Evolutionary conservation across 2,329 filamentous ascomycete genomes (phyloP).

Genomic region (Pseudocercospora ulei): DNA sequence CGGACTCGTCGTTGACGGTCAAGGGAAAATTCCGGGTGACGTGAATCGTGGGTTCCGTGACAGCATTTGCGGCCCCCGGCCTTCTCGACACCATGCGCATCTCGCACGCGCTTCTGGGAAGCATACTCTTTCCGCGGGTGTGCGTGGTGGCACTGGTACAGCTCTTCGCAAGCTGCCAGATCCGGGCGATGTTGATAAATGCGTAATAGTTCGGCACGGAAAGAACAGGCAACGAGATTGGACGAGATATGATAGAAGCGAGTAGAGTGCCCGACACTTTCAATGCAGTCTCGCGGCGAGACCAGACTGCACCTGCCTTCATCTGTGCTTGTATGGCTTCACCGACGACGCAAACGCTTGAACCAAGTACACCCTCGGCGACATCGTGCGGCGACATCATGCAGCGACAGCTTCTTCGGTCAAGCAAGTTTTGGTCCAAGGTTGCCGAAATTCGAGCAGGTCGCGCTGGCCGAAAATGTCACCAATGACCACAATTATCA

Average conservation of each 20-base stretch:
- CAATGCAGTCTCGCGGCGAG: too few relatives aligned
- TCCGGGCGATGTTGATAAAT: conserved; percentile 34
- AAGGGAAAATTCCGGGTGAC: conserved; percentile 41
- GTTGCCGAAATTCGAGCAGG: conserved; percentile 58
- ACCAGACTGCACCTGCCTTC: too few relatives aligned
- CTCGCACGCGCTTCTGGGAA: conserved; percentile 40
- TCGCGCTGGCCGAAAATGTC: conserved; percentile 87
- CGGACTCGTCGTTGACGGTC: conserved; percentile 44
- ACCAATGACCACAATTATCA: conserved; percentile 79
- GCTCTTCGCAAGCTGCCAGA: conserved; percentile 42
- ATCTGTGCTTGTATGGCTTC: too few relatives aligned
- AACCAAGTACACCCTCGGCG: neutral
- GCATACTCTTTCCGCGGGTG: conserved; percentile 54
- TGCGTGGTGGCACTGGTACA: conserved; percentile 52
- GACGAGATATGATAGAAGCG: neutral
- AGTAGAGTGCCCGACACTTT: conserved; percentile 6
- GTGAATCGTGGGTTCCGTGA: conserved; percentile 39
- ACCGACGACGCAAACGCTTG: too few relatives aligned
- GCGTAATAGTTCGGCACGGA: conserved; percentile 20
- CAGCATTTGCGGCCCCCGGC: conserved; percentile 45
- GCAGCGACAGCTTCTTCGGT: neutral
- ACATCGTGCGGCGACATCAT: neutral
- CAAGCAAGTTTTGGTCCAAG: conserved; percentile 22
- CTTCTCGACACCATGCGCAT: conserved; percentile 41
- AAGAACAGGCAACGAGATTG: neutral